Evolutionary conservation across 768 basidiomycete species (phyloP).

Genomic region (Pleurotus eryngii): DNA sequence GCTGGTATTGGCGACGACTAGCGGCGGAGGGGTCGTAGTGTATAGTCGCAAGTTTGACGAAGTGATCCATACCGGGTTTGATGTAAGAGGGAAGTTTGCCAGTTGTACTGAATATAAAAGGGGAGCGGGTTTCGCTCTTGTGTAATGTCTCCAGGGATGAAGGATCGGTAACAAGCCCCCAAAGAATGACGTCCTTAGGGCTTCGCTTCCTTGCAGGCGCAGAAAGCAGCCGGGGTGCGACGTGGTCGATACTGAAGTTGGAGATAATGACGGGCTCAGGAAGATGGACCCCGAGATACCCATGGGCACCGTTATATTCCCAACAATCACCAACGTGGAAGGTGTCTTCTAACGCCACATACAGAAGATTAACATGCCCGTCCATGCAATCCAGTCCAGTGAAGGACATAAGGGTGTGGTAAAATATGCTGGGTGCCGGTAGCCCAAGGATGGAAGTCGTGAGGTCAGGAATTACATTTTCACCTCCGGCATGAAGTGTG

Average conservation of each 20-base stretch:
- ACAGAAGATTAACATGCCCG: background rate
- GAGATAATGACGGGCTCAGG: background rate
- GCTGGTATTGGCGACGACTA: background rate
- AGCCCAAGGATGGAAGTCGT: no score
- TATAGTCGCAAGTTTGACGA: background rate
- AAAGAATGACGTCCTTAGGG: background rate
- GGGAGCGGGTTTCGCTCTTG: background rate
- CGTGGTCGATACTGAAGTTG: background rate
- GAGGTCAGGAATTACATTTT: no score
- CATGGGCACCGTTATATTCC: background rate
- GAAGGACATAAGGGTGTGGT: no score
- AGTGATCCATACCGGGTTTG: background rate
- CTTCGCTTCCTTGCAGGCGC: background rate
- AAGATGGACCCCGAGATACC: background rate
- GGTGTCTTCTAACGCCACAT: background rate
- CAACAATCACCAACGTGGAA: background rate
- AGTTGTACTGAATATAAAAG: background rate
- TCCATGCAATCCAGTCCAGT: no score
- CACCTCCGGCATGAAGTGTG: no score
- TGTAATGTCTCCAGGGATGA: background rate
- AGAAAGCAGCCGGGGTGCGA: background rate
- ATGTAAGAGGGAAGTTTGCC: background rate
- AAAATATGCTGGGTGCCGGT: no score
- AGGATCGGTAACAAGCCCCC: background rate
- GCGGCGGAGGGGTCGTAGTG: background rate